These are phyloP conservation scores for Rhizopus delemar DNA, from an alignment of 371 early-diverging fungal species.

Conservation along the genomic window DNA sequence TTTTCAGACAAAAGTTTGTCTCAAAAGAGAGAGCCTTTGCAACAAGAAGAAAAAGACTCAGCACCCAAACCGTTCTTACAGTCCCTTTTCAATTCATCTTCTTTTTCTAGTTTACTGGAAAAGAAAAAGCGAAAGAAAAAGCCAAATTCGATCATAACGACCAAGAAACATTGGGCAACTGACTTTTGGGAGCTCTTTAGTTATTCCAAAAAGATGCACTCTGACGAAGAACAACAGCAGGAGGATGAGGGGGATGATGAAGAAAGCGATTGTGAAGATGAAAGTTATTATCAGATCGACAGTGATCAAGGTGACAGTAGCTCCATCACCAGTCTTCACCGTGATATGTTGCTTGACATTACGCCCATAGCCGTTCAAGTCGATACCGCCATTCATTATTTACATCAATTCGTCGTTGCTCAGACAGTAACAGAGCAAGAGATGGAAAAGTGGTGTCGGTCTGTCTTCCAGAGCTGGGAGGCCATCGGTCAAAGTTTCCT, in stretches of 20 bases:
- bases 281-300: conserved; percentile 33
- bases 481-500: conserved; percentile 47
- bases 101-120: conserved; percentile 21
- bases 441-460: conserved; percentile 35
- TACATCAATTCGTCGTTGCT: conserved; percentile 15
- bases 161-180: conserved; percentile 21
- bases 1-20: not conserved
- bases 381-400: conserved; percentile 21
- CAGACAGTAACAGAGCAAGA: conserved; percentile 13
- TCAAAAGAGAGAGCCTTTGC: not conserved
- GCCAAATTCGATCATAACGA: conserved; percentile 1
- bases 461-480: conserved; percentile 51
- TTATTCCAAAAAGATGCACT: conserved; percentile 9
- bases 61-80: conserved; percentile 36
- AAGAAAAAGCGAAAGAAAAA: conserved; percentile 7
- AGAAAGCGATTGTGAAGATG: conserved; percentile 2
- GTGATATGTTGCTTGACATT: conserved; percentile 35
- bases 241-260: not conserved
- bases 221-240: not conserved
- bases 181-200: conserved; percentile 23
- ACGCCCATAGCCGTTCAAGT: conserved; percentile 27
- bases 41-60: conserved; percentile 1
- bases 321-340: conserved; percentile 5
- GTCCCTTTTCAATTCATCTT: conserved; percentile 33
- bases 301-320: conserved; percentile 15